A percentile compares a stretch with the other conserved stretches of the same genome.
These are phyloP conservation scores for Coffea canephora DNA, from an alignment of 257 asterid genomes.

Conservation along the genomic window DNA sequence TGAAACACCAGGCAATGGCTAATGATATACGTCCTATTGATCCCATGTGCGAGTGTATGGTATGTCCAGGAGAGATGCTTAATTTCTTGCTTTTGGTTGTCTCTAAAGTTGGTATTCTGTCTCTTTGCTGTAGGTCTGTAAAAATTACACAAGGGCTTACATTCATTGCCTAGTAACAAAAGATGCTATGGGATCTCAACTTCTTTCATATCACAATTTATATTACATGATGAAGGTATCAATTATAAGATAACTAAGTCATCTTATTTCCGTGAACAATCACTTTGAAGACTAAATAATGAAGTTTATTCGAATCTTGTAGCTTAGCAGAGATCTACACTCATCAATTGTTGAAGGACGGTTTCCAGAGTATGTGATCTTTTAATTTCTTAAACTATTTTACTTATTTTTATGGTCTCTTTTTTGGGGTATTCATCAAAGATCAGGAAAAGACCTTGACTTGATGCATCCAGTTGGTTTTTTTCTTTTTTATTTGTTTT, in stretches of 20 bases:
- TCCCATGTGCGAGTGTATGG: constrained; percentile 83
- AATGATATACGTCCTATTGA: constrained; percentile 80
- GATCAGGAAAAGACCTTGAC: neutral
- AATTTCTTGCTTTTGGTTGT: constrained; percentile 1
- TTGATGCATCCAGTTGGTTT: neutral
- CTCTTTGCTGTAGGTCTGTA: constrained; percentile 66
- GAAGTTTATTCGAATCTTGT: constrained; percentile 33
- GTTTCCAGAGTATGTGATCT: constrained; percentile 70
- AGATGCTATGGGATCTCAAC: constrained; percentile 99
- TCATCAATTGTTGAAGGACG: constrained; percentile 72
- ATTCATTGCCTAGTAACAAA: constrained; percentile 91
- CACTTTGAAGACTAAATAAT: neutral
- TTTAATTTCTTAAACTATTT: neutral
- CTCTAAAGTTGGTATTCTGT: constrained; percentile 3
- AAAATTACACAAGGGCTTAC: constrained; percentile 83
- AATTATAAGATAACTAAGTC: neutral
- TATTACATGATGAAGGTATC: constrained; percentile 88
- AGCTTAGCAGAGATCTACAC: constrained; percentile 93
- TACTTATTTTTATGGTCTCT: neutral
- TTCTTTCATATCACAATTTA: constrained; percentile 84
- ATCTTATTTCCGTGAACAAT: neutral
- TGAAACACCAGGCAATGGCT: constrained; percentile 81
- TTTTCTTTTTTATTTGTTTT: neutral
- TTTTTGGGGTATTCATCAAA: neutral
- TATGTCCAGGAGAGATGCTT: constrained; percentile 25